Conservation (phyloP, 805 yeast species). For the Saturnispora zaruensis region DNA sequence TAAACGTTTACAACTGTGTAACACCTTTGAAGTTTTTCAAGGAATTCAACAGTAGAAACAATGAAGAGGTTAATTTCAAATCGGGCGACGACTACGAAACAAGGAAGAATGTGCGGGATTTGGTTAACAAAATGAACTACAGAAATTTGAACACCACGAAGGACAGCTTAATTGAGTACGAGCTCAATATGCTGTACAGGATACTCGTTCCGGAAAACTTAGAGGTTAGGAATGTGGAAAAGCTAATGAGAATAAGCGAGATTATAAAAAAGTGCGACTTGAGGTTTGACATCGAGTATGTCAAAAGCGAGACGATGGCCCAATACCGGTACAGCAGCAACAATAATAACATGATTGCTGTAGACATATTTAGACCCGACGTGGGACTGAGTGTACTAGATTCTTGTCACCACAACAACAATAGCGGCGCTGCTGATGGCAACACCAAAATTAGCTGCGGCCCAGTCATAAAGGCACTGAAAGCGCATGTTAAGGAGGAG, state of each 20-base stretch:
- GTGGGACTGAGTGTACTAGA: background rate
- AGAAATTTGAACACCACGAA: slow-evolving; percentile 19
- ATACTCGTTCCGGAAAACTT: slow-evolving; percentile 8
- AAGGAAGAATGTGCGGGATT: slow-evolving; percentile 28
- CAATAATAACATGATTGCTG: background rate
- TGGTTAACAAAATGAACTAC: slow-evolving; percentile 22
- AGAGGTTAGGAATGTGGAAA: background rate
- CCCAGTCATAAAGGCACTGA: background rate
- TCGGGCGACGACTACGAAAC: slow-evolving; percentile 35
- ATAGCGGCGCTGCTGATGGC: background rate
- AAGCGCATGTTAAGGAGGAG: background rate
- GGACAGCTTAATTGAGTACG: slow-evolving; percentile 23
- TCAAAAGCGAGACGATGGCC: background rate
- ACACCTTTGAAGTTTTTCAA: slow-evolving; percentile 56
- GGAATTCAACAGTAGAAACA: slow-evolving; percentile 51
- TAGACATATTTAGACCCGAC: background rate
- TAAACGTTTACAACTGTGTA: slow-evolving; percentile 38
- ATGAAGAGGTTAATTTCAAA: slow-evolving; percentile 14
- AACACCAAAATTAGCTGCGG: background rate
- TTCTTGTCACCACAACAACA: background rate
- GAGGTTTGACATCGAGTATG: background rate
- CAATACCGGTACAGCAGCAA: background rate
- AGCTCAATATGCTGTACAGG: slow-evolving; percentile 9
- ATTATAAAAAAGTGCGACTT: background rate
- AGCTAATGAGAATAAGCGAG: background rate